Base-by-base conservation (phyloP, 345 rosid genomes). In the Aethionema arabicum region DNA sequence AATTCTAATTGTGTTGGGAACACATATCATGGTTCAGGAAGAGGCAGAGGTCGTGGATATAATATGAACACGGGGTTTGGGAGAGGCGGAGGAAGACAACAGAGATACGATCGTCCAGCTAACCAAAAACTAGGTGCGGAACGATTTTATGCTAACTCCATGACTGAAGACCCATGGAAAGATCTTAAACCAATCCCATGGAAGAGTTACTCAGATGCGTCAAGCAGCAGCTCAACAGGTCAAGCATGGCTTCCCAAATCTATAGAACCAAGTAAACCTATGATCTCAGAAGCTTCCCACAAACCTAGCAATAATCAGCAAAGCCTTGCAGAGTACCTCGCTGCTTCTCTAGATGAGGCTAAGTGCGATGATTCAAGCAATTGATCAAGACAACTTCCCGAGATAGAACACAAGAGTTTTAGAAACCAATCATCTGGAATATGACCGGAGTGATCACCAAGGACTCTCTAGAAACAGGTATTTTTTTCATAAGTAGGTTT, bases 151-250 rank as follows among this genome's bases (percentile, higher is more conserved):
- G 61, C 79, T 41, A 76, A 69, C 46, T 91, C 96, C 56, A 91
- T 91, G 98, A 60, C 81, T 56, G 85, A 81, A 65, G 87, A 91
- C 59, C 98, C 98, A 14, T 91, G 96, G 96, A 65, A 76, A 72
- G 30, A 70, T 63, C 49, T 91, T 21, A 58, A 77, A 52, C 96
- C 95, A 60, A 70, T 76, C 60, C 2, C 74, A 33, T 86, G 92
- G 98, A 85, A 48, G 66, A 70, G 72, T 27, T 72, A 45, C 5
- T 33, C 64, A 56, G 79, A 67, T 55, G 41, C 55, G 66, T 59
- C 66, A 8, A 66, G 33, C 39, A 64, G 50, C 64, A 70, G 70
- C 52, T 66, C 66, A 31, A 52, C 49, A 12, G 21, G 61, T 51
- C 75, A 47, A 52, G 6, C 88, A 58, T 80, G 91, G 96, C 83